A percentile compares a stretch with the other conserved stretches of the same genome.
These are phyloP conservation scores for Xerocomellus amylosporus DNA, from an alignment of 768 basidiomycete genomes.

Conservation along the genomic window DNA sequence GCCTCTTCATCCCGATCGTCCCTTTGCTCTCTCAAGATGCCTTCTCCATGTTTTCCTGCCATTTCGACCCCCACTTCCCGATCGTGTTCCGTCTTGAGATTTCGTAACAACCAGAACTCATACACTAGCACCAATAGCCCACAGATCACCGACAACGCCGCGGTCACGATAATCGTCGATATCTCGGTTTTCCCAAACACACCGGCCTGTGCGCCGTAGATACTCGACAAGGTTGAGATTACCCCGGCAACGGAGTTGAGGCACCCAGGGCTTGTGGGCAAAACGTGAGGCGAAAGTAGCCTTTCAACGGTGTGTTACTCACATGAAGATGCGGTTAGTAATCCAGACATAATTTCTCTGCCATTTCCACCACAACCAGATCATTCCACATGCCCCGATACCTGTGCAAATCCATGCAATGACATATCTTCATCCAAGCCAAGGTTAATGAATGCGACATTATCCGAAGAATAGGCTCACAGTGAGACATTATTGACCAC, in stretches of 20 bases:
- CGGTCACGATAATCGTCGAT: slow-evolving; percentile 49
- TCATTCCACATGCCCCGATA: slow-evolving; percentile 52
- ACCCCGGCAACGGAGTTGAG: slow-evolving; percentile 57
- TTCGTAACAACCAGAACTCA: slow-evolving; percentile 43
- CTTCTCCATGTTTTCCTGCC: slow-evolving; percentile 46
- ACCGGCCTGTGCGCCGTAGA: slow-evolving; percentile 50
- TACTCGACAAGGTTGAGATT: slow-evolving; percentile 50
- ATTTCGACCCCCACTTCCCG: slow-evolving; percentile 39
- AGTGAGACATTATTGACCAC: slow-evolving; percentile 44
- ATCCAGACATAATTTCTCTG: slow-evolving; percentile 57
- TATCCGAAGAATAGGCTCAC: slow-evolving; percentile 31
- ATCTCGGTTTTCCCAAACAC: slow-evolving; percentile 42
- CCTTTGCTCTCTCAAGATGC: slow-evolving; percentile 26
- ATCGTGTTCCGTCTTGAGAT: slow-evolving; percentile 44
- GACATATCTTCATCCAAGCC: slow-evolving; percentile 39
- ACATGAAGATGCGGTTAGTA: slow-evolving; percentile 57
- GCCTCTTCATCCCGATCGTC: neutral
- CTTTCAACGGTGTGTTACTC: slow-evolving; percentile 17
- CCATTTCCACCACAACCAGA: slow-evolving; percentile 61
- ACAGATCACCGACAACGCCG: slow-evolving; percentile 38
- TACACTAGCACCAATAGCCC: slow-evolving; percentile 42
- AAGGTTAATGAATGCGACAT: slow-evolving; percentile 2
- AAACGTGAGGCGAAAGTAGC: slow-evolving; percentile 1
- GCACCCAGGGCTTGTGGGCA: slow-evolving; percentile 46
- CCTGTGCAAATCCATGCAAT: slow-evolving; percentile 55